Evolutionary conservation across 2,329 filamentous ascomycete genomes (phyloP).

Genomic region (Ascochyta lentis): DNA sequence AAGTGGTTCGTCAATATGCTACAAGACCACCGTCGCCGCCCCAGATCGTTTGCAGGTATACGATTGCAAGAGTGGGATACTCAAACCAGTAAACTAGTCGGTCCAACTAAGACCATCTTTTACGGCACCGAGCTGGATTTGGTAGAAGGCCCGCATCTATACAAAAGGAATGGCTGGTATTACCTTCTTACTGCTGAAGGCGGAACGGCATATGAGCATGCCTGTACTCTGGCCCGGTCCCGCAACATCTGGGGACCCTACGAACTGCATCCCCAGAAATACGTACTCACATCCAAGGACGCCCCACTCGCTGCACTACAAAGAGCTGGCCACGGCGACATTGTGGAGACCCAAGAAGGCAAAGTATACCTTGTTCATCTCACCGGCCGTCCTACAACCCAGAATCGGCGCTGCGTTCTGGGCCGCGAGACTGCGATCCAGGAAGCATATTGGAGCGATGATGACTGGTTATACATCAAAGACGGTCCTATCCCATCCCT

Average conservation of each 20-base stretch:
- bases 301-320: conserved; percentile 43
- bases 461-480: conserved; percentile 70
- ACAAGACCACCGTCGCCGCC: conserved; percentile 44
- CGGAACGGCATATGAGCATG: conserved; percentile 51
- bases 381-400: conserved; percentile 43
- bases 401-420: conserved; percentile 43
- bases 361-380: conserved; percentile 47
- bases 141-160: conserved; percentile 48
- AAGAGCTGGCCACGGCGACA: conserved; percentile 47
- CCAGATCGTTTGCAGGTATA: conserved; percentile 61
- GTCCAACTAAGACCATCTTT: conserved; percentile 61
- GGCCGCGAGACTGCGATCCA: conserved; percentile 57
- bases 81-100: conserved; percentile 58
- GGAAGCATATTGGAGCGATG: conserved; percentile 64
- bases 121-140: conserved; percentile 60
- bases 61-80: conserved; percentile 65
- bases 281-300: conserved; percentile 51
- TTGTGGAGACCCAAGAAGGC: conserved; percentile 44
- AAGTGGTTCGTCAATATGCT: conserved; percentile 50
- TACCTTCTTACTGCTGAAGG: conserved; percentile 48
- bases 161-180: conserved; percentile 46
- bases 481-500: conserved; percentile 58
- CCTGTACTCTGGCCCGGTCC: conserved; percentile 49
- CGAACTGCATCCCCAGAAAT: conserved; percentile 49
- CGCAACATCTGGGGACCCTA: conserved; percentile 52